These are phyloP conservation scores for Podaxis sp. DNA, from an alignment of 768 basidiomycete genomes.

Conservation along the genomic window DNA sequence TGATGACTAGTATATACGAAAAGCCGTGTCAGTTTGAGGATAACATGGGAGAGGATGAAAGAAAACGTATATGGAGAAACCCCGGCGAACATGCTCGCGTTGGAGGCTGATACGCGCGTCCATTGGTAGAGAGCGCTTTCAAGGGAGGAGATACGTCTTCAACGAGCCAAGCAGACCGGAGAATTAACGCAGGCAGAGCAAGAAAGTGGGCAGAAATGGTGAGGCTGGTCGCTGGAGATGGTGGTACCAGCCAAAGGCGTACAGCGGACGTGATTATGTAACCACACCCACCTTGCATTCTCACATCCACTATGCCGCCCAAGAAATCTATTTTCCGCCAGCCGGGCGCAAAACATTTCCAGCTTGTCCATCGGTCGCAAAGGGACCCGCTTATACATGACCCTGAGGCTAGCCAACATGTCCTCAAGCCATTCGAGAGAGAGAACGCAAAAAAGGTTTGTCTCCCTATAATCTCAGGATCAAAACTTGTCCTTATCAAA, in stretches of 20 bases:
- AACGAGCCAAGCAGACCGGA: not conserved
- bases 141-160: slow-evolving; percentile 16
- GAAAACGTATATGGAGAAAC: slow-evolving; percentile 85
- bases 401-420: slow-evolving; percentile 82
- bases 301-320: slow-evolving; percentile 54
- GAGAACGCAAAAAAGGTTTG: slow-evolving; percentile 68
- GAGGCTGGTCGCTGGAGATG: slow-evolving; percentile 26
- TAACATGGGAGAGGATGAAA: slow-evolving; percentile 24
- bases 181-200: not conserved
- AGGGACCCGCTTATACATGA: slow-evolving; percentile 95
- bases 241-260: slow-evolving; percentile 27
- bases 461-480: slow-evolving; percentile 13
- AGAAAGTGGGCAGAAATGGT: slow-evolving; percentile 22
- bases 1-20: slow-evolving; percentile 85
- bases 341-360: slow-evolving; percentile 90
- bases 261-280: slow-evolving; percentile 35
- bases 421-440: slow-evolving; percentile 81
- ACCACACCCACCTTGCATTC: slow-evolving; percentile 25
- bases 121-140: slow-evolving; percentile 36
- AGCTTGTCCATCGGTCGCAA: slow-evolving; percentile 95
- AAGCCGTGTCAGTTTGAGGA: slow-evolving; percentile 39
- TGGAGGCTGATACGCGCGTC: slow-evolving; percentile 59
- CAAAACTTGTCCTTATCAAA: slow-evolving; percentile 9
- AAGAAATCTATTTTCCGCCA: slow-evolving; percentile 84
- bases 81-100: slow-evolving; percentile 78